Conservation (phyloP, 306 rosid genomes). For the Fragaria vesca region DNA sequence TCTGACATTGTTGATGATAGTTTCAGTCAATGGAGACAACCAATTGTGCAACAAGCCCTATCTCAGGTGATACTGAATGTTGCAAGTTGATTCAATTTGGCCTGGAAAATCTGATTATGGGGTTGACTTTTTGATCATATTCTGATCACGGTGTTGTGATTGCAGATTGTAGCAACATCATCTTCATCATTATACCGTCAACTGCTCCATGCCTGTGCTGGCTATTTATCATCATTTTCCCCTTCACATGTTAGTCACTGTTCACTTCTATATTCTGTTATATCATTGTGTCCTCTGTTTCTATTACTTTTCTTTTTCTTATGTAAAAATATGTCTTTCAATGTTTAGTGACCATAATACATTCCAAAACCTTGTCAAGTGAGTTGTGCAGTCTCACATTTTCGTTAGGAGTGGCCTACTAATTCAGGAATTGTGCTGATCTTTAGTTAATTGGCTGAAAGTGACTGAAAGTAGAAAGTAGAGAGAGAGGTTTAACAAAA, state of each 20-base stretch:
- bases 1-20: constrained; percentile 64
- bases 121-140: constrained; percentile 4
- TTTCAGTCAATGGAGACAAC: constrained; percentile 84
- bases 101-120: constrained; percentile 16
- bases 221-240: constrained; percentile 81
- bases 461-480: not conserved
- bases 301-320: not conserved
- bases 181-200: constrained; percentile 64
- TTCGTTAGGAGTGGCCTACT: not conserved
- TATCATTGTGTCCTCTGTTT: not conserved
- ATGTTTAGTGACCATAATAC: not conserved
- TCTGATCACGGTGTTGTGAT: constrained; percentile 29
- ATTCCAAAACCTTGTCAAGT: not conserved
- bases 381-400: not conserved
- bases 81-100: constrained; percentile 10
- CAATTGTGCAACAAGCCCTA: constrained; percentile 77
- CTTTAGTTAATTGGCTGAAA: not conserved
- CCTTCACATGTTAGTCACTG: constrained; percentile 76
- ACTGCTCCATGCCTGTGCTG: constrained; percentile 85
- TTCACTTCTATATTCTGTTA: constrained; percentile 20
- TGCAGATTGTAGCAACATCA: constrained; percentile 75
- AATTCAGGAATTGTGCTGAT: not conserved
- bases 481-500: not conserved
- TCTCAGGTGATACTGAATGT: constrained; percentile 60
- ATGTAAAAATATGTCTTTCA: not conserved